phyloP scores from a whole-genome alignment of 805 yeast species.

The Komagataella kurtzmanii region DNA sequence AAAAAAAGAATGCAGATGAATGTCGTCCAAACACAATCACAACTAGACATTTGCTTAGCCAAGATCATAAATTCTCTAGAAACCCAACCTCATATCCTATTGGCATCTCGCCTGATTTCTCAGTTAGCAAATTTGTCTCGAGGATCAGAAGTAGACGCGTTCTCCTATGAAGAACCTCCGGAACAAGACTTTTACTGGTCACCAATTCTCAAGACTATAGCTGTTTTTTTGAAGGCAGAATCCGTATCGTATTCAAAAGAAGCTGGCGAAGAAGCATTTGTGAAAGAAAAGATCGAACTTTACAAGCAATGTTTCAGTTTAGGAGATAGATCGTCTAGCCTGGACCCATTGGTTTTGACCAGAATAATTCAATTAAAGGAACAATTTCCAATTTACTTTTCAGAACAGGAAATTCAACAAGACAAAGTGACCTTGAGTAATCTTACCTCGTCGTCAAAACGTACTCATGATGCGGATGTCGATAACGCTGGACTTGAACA shows the following conservation, averaged over 20 bases:
- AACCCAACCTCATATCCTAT: not conserved
- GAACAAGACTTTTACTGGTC: not conserved
- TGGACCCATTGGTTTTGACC: not conserved
- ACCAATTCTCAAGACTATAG: not conserved
- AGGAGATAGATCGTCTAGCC: not conserved
- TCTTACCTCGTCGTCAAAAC: not conserved
- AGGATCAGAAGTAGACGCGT: not conserved
- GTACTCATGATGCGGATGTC: not conserved
- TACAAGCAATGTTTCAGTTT: not conserved
- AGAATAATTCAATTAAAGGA: not conserved
- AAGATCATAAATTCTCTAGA: not conserved
- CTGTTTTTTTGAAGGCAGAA: not conserved
- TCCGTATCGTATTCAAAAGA: not conserved
- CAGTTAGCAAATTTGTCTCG: not conserved
- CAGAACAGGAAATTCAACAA: not conserved
- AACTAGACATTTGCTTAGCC: not conserved
- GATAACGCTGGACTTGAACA: not conserved
- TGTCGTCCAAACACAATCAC: not conserved
- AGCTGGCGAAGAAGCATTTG: not conserved
- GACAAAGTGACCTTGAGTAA: not conserved
- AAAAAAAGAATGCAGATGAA: not conserved
- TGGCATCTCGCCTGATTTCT: not conserved
- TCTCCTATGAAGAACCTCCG: not conserved
- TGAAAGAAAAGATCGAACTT: not conserved
- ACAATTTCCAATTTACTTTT: not conserved